A percentile compares a stretch with the other conserved stretches of the same genome.
Evolutionary conservation across 495 filamentous ascomycete species (phyloP).

Genomic region (Trichocladium uniseriatum): DNA sequence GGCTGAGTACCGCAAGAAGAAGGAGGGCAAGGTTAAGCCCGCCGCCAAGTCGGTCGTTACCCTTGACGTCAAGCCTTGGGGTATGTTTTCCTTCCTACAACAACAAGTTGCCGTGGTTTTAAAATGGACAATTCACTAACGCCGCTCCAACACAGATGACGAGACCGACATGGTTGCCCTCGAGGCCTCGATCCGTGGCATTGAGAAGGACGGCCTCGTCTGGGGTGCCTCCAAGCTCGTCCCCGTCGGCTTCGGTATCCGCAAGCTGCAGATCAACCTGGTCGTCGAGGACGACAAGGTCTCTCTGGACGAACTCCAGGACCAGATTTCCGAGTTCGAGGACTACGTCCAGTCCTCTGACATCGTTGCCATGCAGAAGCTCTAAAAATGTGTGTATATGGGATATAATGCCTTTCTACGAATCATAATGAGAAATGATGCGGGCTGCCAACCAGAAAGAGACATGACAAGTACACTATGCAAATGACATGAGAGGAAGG

Average conservation of each 20-base stretch:
- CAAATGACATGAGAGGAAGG: no score
- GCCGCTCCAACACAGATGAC: conserved; percentile 48
- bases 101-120: background rate
- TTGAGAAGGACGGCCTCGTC: conserved; percentile 87
- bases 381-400: conserved; percentile 17
- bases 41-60: conserved; percentile 93
- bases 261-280: conserved; percentile 98
- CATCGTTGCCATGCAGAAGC: conserved; percentile 51
- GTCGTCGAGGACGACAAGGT: conserved; percentile 97
- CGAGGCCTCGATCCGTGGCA: conserved; percentile 72
- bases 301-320: conserved; percentile 77
- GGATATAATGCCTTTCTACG: conserved; percentile 16
- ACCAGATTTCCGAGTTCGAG: conserved; percentile 71
- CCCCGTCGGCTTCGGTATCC: conserved; percentile 90
- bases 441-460: background rate
- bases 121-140: background rate
- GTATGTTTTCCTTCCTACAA: conserved; percentile 50
- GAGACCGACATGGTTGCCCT: conserved; percentile 83
- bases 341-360: conserved; percentile 97
- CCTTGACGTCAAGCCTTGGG: conserved; percentile 97
- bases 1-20: conserved; percentile 93
- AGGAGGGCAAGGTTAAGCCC: conserved; percentile 82
- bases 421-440: conserved; percentile 21
- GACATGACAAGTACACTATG: no score
- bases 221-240: conserved; percentile 93